Evolutionary conservation across 2,329 filamentous ascomycete species (phyloP), one percentile per base, ranked within the genome.

Genomic region (Aspergillus floridensis): DNA sequence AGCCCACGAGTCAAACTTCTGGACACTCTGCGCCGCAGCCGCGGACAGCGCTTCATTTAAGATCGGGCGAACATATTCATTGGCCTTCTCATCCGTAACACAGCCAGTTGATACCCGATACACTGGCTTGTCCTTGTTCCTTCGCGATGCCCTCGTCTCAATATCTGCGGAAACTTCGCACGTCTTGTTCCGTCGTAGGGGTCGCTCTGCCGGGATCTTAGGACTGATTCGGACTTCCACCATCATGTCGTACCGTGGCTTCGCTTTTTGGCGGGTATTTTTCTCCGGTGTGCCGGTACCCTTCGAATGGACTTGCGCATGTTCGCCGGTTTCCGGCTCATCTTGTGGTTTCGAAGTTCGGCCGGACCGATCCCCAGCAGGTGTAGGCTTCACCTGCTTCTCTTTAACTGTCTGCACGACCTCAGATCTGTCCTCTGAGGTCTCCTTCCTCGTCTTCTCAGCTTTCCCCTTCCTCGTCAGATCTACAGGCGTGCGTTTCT

Each of bases 1-100:
- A 10, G 76, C 75, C 76, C 76, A 79, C 11, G 71, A 70, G 48
- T 61, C 63, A 53, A 79, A 79, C 47, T 70, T 74, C 48, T 78
- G 76, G 10, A 77, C 70, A 11, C 68, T 70, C 48, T 72, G 69
- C 0, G 74, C 71, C 2, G 74, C 72, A 35, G 72, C 63, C 1
- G 71, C 65, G 0, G 76, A 76, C 19, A 75, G 49, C 5, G 74
- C 74, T 65, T 78, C 74, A 19, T 72, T 63, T 4, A 79, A 64
- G 35, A 79, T 76, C 16, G 71, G 65, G 1, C 64, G 68, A 16
- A 74, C 74, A 44, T 79, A 79, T 31, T 65, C 59, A 54, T 71
- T 76, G 19, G 64, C 61, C 51, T 73, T 70, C 32, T 67, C 64
- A 61, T 77, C 70, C 22, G 71, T 62, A 14, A 77, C 63, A 12